phyloP scores from a whole-genome alignment of 495 filamentous ascomycete species.

The Cetradonia linearis region DNA sequence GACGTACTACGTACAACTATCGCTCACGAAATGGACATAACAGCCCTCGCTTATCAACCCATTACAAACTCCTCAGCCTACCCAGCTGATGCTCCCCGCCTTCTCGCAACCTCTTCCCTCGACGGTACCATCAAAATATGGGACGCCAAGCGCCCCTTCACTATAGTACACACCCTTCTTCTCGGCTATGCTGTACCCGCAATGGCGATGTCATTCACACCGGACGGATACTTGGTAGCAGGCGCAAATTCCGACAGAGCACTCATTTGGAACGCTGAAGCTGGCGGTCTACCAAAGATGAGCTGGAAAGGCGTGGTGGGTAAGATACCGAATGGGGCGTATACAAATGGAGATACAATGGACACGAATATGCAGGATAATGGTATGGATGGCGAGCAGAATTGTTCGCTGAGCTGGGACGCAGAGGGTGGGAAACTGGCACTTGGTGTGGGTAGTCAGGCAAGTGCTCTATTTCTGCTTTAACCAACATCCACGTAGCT shows the following conservation, averaged over 20 bases:
- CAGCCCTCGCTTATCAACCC: constrained; percentile 32
- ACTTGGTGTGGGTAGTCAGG: constrained; percentile 59
- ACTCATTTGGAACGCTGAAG: constrained; percentile 63
- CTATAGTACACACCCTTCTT: constrained; percentile 40
- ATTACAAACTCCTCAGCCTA: constrained; percentile 21
- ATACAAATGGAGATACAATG: constrained; percentile 32
- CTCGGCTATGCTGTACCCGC: constrained; percentile 43
- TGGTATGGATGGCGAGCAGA: constrained; percentile 20
- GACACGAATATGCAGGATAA: constrained; percentile 17
- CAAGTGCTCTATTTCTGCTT: constrained; percentile 33
- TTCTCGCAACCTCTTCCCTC: constrained; percentile 38
- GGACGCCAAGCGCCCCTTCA: constrained; percentile 51
- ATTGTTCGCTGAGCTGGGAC: constrained; percentile 64
- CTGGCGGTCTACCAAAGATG: constrained; percentile 54
- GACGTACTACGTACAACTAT: constrained; percentile 19
- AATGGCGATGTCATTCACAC: constrained; percentile 55
- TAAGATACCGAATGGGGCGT: constrained; percentile 14
- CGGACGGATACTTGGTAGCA: constrained; percentile 61
- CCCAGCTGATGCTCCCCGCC: constrained; percentile 26
- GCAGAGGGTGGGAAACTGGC: constrained; percentile 63
- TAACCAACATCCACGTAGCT: background rate
- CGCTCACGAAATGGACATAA: constrained; percentile 39
- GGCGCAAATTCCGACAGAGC: constrained; percentile 55
- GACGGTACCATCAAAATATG: constrained; percentile 62
- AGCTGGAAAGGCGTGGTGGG: constrained; percentile 42